Conservation (phyloP, 1,284 basidiomycete genomes). For the Leccinum pachyderme region DNA sequence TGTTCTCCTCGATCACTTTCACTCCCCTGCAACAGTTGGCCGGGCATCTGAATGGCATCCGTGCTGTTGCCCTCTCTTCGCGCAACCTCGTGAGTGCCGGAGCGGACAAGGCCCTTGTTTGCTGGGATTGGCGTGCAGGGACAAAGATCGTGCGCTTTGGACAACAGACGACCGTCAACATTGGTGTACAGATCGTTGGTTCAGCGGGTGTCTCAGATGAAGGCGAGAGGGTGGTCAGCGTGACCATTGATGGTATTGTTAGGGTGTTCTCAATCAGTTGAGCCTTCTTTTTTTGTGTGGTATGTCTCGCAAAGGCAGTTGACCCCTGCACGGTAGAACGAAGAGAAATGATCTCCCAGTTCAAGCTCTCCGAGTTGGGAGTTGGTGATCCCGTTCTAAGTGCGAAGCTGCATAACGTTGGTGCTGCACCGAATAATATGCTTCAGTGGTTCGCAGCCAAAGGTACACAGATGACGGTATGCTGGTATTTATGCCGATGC, state of each 20-base stretch:
- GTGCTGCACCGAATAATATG: slow-evolving; percentile 78
- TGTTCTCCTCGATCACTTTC: slow-evolving; percentile 80
- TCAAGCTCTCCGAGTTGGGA: slow-evolving; percentile 81
- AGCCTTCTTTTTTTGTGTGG: slow-evolving; percentile 36
- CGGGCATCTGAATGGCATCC: slow-evolving; percentile 78
- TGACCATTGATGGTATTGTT: slow-evolving; percentile 91
- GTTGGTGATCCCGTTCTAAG: slow-evolving; percentile 61
- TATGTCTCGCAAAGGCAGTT: slow-evolving; percentile 1
- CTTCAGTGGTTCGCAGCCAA: slow-evolving; percentile 92
- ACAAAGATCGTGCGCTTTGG: slow-evolving; percentile 88
- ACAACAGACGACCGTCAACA: slow-evolving; percentile 89
- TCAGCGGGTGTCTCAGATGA: slow-evolving; percentile 47
- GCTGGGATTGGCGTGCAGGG: slow-evolving; percentile 86
- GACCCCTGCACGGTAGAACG: slow-evolving; percentile 41
- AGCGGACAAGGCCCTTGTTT: slow-evolving; percentile 85
- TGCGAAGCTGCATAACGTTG: slow-evolving; percentile 70
- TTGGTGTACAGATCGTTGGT: slow-evolving; percentile 82
- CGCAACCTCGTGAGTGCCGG: slow-evolving; percentile 87
- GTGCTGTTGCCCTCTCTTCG: slow-evolving; percentile 83
- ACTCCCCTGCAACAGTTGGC: slow-evolving; percentile 80
- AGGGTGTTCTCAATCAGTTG: slow-evolving; percentile 85
- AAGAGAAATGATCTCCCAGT: slow-evolving; percentile 89
- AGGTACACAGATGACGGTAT: slow-evolving; percentile 84
- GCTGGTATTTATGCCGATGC: slow-evolving; percentile 17
- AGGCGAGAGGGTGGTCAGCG: slow-evolving; percentile 79